Base-by-base conservation (phyloP, 1,284 basidiomycete genomes). In the Apiotrichum sp. region DNA sequence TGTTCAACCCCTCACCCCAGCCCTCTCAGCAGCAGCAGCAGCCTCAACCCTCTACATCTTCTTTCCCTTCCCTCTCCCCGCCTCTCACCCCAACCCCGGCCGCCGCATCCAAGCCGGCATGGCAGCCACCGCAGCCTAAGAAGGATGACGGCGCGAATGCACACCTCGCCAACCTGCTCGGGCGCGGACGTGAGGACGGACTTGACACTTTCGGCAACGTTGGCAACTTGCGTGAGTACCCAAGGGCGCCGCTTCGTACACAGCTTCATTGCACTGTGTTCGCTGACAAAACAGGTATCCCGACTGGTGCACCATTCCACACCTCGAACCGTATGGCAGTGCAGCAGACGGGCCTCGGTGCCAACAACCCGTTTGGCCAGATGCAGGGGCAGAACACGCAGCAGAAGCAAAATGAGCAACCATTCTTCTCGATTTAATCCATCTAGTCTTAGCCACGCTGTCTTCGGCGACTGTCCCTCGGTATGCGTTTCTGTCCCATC, bases 171-270 rank as follows among this genome's bases (percentile, higher is more conserved):
- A 80, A 77, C 56, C 74, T 96, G 64, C 83, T 96, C 61, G 92
- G 89, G 6, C 87, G 88, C 65, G 74, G 74, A 0, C 80, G 79
- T 55, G 90, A 91, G 55, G 91, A 90, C 65, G 93, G 93, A 0
- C 79, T 87, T 72, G 93, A 97, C 77, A 93, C 93, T 43, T 97
- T 97, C 71, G 93, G 93, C 50, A 97, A 97, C 73, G 68, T 84
- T 42, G 93, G 93, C 39, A 69, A 80, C 53, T 74, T 93, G 58
- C 82, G 93, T 74, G 80, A 86, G 69, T 62, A 6, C 45, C 35
- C 22, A 22, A 22, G 22, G 22, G 22, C 22, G 22, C 22, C 22
- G 22, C 22, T 22, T 22, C 22, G 22, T 22, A 22, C 22, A 22
- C 22, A 22, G 22, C 22, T 22, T 22, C 22, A 22, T 22, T 22